phyloP scores from a whole-genome alignment of 2,329 filamentous ascomycete species.

The Aspergillus quadricinctus region DNA sequence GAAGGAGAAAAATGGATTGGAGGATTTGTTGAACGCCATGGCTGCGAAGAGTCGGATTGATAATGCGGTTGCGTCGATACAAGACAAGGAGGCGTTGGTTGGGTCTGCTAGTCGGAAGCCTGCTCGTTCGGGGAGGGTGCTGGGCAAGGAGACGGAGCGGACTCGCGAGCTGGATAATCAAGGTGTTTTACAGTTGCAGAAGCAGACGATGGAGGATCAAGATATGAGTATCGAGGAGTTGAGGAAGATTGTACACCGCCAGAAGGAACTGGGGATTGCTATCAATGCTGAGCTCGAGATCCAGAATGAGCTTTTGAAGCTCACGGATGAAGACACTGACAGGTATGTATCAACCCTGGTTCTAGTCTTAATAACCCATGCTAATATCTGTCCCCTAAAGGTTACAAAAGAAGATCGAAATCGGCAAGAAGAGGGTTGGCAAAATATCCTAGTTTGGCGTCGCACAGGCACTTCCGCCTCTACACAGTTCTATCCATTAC shows the following conservation, averaged over 20 bases:
- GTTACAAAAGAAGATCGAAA: slow-evolving; percentile 43
- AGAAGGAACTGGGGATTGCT: slow-evolving; percentile 59
- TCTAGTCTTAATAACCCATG: not conserved
- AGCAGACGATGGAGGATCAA: slow-evolving; percentile 59
- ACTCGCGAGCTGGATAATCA: slow-evolving; percentile 61
- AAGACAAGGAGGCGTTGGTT: slow-evolving; percentile 44
- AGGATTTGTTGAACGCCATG: slow-evolving; percentile 57
- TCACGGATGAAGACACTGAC: slow-evolving; percentile 57
- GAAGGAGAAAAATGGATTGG: slow-evolving; percentile 60
- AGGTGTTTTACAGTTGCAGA: slow-evolving; percentile 60
- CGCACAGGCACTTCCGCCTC: not conserved
- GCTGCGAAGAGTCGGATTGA: slow-evolving; percentile 47
- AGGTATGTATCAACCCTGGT: slow-evolving; percentile 28
- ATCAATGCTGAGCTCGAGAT: slow-evolving; percentile 60
- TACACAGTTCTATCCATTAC: not conserved
- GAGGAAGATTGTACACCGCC: slow-evolving; percentile 54
- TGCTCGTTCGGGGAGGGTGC: slow-evolving; percentile 45
- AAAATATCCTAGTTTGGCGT: slow-evolving; percentile 39
- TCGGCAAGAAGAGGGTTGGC: slow-evolving; percentile 45
- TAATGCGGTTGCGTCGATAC: slow-evolving; percentile 42
- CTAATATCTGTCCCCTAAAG: slow-evolving; percentile 23
- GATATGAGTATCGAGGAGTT: slow-evolving; percentile 57
- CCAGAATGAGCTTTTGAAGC: slow-evolving; percentile 57
- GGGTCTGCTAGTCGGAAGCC: slow-evolving; percentile 23
- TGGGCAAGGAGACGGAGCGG: slow-evolving; percentile 55